phyloP scores from a whole-genome alignment of 306 rosid genomes.

The Dryas drummondii region DNA sequence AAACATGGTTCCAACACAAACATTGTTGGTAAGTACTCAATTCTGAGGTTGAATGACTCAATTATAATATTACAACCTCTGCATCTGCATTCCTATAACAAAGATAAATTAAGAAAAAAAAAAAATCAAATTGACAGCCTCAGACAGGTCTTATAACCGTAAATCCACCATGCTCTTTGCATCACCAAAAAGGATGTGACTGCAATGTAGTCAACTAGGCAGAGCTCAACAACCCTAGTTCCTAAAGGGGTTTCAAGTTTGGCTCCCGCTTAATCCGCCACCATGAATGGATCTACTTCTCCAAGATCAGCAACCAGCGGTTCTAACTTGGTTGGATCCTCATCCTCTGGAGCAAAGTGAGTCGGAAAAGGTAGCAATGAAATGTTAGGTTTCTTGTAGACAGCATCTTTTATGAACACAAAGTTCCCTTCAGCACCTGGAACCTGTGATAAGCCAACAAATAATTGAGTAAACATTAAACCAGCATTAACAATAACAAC shows the following conservation, averaged over 20 bases:
- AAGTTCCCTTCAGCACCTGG: constrained; percentile 97
- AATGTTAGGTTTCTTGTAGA: constrained; percentile 65
- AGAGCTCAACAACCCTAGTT: constrained; percentile 15
- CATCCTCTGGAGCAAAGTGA: constrained; percentile 61
- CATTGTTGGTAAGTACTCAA: not conserved
- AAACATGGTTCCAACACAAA: constrained; percentile 15
- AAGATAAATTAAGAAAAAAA: not conserved
- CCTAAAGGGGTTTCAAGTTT: constrained; percentile 6
- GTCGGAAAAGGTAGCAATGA: constrained; percentile 89
- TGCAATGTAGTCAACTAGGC: not conserved
- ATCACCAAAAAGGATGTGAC: not conserved
- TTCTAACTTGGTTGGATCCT: constrained; percentile 49
- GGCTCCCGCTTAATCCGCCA: constrained; percentile 48
- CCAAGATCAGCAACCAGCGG: constrained; percentile 87
- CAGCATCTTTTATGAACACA: constrained; percentile 78
- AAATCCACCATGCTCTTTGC: constrained; percentile 2
- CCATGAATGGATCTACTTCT: constrained; percentile 87
- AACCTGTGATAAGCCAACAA: constrained; percentile 51
- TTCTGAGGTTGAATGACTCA: constrained; percentile 16
- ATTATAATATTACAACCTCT: constrained; percentile 10
- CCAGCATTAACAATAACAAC: not conserved
- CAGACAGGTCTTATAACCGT: constrained; percentile 4
- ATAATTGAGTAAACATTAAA: constrained; percentile 3
- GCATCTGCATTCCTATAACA: constrained; percentile 9
- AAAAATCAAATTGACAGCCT: not conserved